phyloP scores from a whole-genome alignment of 2,329 filamentous ascomycete species.

The Elsinoe necatrix region DNA sequence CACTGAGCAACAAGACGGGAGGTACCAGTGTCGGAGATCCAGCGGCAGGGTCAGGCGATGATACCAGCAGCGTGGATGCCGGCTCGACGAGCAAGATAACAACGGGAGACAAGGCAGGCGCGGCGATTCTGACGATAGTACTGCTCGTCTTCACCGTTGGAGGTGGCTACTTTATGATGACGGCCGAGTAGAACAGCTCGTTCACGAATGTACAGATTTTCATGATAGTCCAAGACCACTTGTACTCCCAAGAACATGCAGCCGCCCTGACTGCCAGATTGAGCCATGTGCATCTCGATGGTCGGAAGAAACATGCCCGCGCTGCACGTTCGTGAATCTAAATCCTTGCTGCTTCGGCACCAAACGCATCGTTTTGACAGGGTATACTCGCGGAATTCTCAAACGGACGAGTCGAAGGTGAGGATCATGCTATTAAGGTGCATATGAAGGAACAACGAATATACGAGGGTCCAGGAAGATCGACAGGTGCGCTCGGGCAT shows the following conservation, averaged over 20 bases:
- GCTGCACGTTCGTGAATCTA: too few species aligned
- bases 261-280: too few species aligned
- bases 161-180: neutral
- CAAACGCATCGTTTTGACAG: too few species aligned
- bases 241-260: too few species aligned
- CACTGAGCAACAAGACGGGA: constrained; percentile 14
- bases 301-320: too few species aligned
- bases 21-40: constrained; percentile 17
- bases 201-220: neutral
- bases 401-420: too few species aligned
- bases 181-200: neutral
- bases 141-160: neutral
- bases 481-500: neutral
- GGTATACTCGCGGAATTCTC: too few species aligned
- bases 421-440: too few species aligned
- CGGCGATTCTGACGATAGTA: constrained; percentile 50
- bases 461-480: neutral
- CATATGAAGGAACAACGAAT: neutral
- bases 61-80: neutral
- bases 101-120: constrained; percentile 58
- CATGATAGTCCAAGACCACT: neutral
- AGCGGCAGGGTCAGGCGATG: constrained; percentile 3
- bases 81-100: constrained; percentile 35
- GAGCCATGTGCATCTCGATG: too few species aligned
- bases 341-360: too few species aligned